phyloP scores from a whole-genome alignment of 2,329 filamentous ascomycete genomes.

The Talaromyces funiculosus region DNA sequence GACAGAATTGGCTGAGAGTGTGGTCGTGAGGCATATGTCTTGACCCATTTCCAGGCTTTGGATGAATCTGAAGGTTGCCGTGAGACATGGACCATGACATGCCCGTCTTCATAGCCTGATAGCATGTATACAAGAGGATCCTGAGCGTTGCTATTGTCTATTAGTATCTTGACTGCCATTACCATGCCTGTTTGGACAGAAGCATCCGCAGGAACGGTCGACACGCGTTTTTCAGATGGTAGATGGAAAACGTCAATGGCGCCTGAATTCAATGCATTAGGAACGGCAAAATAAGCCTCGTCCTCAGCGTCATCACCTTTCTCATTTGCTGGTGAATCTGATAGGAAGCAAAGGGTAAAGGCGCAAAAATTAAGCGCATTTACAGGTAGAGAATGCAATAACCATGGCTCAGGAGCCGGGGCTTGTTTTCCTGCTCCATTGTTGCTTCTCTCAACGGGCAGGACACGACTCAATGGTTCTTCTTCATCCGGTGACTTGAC shows the following conservation, averaged over 20 bases:
- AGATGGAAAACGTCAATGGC: slow-evolving; percentile 79
- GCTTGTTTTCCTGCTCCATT: slow-evolving; percentile 36
- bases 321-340: background rate
- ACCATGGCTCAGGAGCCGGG: slow-evolving; percentile 58
- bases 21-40: slow-evolving; percentile 58
- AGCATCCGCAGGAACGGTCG: slow-evolving; percentile 49
- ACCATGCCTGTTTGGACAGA: slow-evolving; percentile 61
- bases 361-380: slow-evolving; percentile 95
- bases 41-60: slow-evolving; percentile 42
- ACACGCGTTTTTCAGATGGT: slow-evolving; percentile 65
- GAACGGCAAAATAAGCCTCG: slow-evolving; percentile 66
- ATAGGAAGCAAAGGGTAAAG: slow-evolving; percentile 58
- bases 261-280: slow-evolving; percentile 69
- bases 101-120: slow-evolving; percentile 81
- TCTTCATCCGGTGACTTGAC: slow-evolving; percentile 56
- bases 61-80: slow-evolving; percentile 20
- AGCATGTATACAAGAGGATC: slow-evolving; percentile 53
- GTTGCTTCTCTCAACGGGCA: slow-evolving; percentile 62
- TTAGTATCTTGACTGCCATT: slow-evolving; percentile 69
- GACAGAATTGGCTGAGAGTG: slow-evolving; percentile 82
- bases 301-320: slow-evolving; percentile 4
- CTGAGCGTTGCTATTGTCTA: slow-evolving; percentile 24
- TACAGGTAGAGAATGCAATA: slow-evolving; percentile 76
- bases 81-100: slow-evolving; percentile 60
- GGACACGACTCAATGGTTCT: slow-evolving; percentile 52